Percentiles rank a stretch among this genome's conserved stretches.
Conservation (phyloP, 2,329 filamentous ascomycete genomes). For the Penicillium thymicola region DNA sequence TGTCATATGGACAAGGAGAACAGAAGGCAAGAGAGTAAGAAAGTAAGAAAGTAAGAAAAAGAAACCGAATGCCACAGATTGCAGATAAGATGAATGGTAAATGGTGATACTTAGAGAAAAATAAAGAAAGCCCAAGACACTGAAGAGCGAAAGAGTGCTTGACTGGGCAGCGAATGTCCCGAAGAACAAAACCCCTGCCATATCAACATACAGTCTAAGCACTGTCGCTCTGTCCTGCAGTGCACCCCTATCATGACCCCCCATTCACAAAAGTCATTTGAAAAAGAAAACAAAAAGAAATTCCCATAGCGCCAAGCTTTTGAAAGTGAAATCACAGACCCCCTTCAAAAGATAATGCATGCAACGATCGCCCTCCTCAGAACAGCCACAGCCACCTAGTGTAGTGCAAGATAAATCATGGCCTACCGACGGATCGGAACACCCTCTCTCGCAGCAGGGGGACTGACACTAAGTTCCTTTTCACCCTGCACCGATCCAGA, state of each 20-base stretch:
- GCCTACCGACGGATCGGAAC: slow-evolving; percentile 63
- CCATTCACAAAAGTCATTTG: not conserved
- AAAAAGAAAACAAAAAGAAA: slow-evolving; percentile 4
- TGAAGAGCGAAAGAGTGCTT: not conserved
- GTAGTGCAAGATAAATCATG: slow-evolving; percentile 19
- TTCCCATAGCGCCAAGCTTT: slow-evolving; percentile 38
- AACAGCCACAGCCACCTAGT: slow-evolving; percentile 5
- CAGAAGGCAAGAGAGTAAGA: not conserved
- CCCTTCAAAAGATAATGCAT: slow-evolving; percentile 13
- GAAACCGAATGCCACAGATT: not conserved
- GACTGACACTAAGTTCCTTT: slow-evolving; percentile 44
- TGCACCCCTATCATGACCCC: slow-evolving; percentile 7
- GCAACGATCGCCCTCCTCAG: slow-evolving; percentile 7
- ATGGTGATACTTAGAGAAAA: slow-evolving; percentile 11
- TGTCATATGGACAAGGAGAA: not conserved
- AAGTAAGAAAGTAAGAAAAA: not conserved
- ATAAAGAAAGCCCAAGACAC: slow-evolving; percentile 2
- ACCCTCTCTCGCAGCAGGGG: slow-evolving; percentile 48
- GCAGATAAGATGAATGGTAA: not conserved
- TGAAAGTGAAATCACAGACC: slow-evolving; percentile 23
- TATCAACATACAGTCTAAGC: not conserved
- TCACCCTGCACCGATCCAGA: slow-evolving; percentile 45
- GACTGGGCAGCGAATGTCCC: not conserved
- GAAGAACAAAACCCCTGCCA: not conserved
- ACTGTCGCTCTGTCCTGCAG: slow-evolving; percentile 22